These are phyloP conservation scores for Blastocystis hominis DNA, from an alignment of 352 stramenopile genomes.

Conservation along the genomic window DNA sequence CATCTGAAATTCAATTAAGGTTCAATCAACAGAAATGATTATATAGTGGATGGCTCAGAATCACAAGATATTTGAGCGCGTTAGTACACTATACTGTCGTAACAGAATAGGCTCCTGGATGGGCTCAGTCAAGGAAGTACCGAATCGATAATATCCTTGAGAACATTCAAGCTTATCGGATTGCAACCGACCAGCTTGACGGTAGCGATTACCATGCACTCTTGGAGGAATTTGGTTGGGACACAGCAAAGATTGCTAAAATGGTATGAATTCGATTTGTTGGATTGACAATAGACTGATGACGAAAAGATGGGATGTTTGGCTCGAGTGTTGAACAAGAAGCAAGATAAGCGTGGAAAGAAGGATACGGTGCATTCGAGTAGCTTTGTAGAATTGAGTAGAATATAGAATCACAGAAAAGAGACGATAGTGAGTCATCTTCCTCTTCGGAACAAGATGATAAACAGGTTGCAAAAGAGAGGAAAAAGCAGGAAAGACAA, in stretches of 20 bases:
- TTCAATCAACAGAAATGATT: background rate
- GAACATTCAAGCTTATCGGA: conserved; percentile 32
- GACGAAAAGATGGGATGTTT: conserved; percentile 28
- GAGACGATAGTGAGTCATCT: background rate
- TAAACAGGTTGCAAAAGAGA: background rate
- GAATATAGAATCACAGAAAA: conserved; percentile 3
- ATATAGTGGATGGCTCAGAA: background rate
- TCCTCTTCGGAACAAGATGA: too few relatives aligned
- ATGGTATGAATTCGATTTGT: background rate
- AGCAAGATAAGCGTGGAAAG: background rate
- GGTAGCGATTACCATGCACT: conserved; percentile 19
- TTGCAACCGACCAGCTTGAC: conserved; percentile 37
- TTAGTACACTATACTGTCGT: background rate
- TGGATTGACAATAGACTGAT: background rate
- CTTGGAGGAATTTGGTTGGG: conserved; percentile 33
- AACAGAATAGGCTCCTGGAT: background rate
- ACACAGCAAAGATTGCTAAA: background rate
- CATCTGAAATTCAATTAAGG: background rate
- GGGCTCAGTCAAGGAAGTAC: conserved; percentile 5
- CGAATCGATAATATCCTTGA: conserved; percentile 3
- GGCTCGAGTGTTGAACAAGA: background rate
- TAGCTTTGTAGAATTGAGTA: background rate
- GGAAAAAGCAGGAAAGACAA: background rate
- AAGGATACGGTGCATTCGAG: background rate
- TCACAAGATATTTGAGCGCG: background rate